Base-by-base conservation (phyloP, 2,329 filamentous ascomycete species). In the Mariannaea sp. region DNA sequence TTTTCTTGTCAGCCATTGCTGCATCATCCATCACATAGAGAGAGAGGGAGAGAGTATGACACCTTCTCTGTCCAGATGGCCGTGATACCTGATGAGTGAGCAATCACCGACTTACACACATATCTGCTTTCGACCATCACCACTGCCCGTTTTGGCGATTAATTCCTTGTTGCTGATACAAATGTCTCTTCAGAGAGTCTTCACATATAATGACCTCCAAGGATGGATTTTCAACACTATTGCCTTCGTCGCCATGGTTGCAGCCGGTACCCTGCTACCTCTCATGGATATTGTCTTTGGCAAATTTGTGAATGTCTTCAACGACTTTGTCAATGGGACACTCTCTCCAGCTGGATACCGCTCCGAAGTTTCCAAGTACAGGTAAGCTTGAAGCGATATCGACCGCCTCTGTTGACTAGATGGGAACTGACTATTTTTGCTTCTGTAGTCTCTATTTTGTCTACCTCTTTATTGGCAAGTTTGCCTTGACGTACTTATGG, bases 261-360 rank as follows among this genome's bases (percentile, higher is more conserved):
- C 64, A 7, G 59, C 73, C 1, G 74, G 74, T 38, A 68, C 67
- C 2, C 61, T 70, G 9, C 59, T 82, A 6, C 82, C 81, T 0
- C 60, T 84, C 27, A 84, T 86, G 80, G 81, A 83, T 30, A 71
- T 86, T 32, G 73, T 85, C 6, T 83, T 85, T 65, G 82, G 82
- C 59, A 69, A 70, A 30, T 75, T 80, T 27, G 76, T 84, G 39
- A 79, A 80, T 7, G 71, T 77, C 7, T 85, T 86, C 60, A 82
- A 78, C 46, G 69, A 72, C n/a, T 87, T 85, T 64, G 80, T 80
- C 50, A 70, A 71, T 0, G 76, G 76, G 12, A 42, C 68, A 19
- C 61, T 75, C 7, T 72, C 74, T 2, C 72, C 78, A 16, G 71
- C 70, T 1, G 65, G 75, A 7, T 86, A 85, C 62, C 75, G 78